These are phyloP conservation scores for Aschersonia sp. DNA, from an alignment of 2,329 filamentous ascomycete genomes.

Conservation along the genomic window DNA sequence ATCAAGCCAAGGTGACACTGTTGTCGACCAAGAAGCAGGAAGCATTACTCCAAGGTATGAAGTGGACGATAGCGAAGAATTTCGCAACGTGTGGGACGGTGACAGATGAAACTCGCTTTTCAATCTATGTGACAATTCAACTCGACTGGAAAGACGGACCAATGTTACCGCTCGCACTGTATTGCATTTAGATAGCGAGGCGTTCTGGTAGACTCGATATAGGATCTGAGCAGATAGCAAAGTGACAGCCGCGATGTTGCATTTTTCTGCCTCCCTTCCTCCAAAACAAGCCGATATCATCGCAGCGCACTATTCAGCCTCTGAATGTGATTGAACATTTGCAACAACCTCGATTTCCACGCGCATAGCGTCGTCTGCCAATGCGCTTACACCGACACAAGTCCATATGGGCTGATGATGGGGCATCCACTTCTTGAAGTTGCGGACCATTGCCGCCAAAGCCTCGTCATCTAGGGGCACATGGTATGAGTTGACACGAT, in stretches of 20 bases:
- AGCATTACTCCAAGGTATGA: conserved; percentile 9
- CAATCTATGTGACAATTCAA: not conserved
- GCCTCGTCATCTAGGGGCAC: conserved; percentile 24
- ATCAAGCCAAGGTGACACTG: no score
- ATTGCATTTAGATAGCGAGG: conserved; percentile 11
- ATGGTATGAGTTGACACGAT: conserved; percentile 29
- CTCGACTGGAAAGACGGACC: not conserved
- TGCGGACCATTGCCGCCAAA: conserved; percentile 25
- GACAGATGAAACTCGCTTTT: not conserved
- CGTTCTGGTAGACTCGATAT: conserved; percentile 6
- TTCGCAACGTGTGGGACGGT: conserved; percentile 28
- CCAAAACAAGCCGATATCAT: no score
- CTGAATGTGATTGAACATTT: conserved; percentile 13
- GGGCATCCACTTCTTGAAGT: conserved; percentile 35
- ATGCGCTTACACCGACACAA: conserved; percentile 29
- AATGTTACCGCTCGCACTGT: not conserved
- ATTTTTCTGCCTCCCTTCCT: no score
- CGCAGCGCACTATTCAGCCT: not conserved
- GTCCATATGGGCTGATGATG: conserved; percentile 40
- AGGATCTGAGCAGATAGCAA: no score
- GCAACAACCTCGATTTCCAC: conserved; percentile 46
- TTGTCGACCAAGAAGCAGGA: no score
- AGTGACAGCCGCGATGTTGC: no score
- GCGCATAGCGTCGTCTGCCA: conserved; percentile 35
- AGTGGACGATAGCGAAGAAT: conserved; percentile 25